Evolutionary conservation across 305 asterid genomes (phyloP).

Genomic region (Ilex paraguariensis): DNA sequence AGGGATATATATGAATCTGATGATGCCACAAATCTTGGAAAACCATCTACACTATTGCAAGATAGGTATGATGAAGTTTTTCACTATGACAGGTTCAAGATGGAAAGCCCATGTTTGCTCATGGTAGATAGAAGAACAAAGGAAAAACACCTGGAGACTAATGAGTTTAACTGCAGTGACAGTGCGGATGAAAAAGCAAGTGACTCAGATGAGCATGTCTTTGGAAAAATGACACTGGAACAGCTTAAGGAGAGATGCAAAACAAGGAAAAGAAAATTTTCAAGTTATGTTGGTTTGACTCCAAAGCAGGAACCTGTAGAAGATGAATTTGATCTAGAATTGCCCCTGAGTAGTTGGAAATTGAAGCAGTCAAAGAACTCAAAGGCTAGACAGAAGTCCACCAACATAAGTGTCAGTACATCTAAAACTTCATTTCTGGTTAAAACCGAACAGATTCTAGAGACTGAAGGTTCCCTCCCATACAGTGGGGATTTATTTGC

Average conservation of each 20-base stretch:
- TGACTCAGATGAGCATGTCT: conserved; percentile 30
- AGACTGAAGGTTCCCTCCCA: conserved; percentile 28
- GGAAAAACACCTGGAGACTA: conserved; percentile 22
- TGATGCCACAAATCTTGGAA: conserved; percentile 25
- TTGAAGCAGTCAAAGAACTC: conserved; percentile 32
- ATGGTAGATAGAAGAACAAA: conserved; percentile 34
- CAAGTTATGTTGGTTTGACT: conserved; percentile 13
- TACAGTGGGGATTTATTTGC: conserved; percentile 18
- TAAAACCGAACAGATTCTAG: conserved; percentile 29
- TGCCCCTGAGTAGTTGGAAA: conserved; percentile 53
- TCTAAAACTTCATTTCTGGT: conserved; percentile 11
- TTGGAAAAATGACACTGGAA: conserved; percentile 37
- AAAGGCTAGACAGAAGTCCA: conserved; percentile 38
- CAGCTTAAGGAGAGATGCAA: conserved; percentile 39
- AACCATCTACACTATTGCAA: conserved; percentile 1
- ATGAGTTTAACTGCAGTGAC: conserved; percentile 23
- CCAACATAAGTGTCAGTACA: conserved; percentile 17
- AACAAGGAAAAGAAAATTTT: conserved; percentile 51
- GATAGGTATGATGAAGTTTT: conserved; percentile 3
- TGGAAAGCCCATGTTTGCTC: conserved; percentile 20
- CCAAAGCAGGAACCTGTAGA: conserved; percentile 26
- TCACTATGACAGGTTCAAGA: conserved; percentile 14
- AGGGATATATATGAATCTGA: conserved; percentile 41
- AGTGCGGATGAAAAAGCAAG: conserved; percentile 20
- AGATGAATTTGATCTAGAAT: conserved; percentile 58